Evolutionary conservation across 2,329 filamentous ascomycete species (phyloP), one percentile per base, ranked within the genome.

Genomic region (Fusarium neocosmosporiellum): DNA sequence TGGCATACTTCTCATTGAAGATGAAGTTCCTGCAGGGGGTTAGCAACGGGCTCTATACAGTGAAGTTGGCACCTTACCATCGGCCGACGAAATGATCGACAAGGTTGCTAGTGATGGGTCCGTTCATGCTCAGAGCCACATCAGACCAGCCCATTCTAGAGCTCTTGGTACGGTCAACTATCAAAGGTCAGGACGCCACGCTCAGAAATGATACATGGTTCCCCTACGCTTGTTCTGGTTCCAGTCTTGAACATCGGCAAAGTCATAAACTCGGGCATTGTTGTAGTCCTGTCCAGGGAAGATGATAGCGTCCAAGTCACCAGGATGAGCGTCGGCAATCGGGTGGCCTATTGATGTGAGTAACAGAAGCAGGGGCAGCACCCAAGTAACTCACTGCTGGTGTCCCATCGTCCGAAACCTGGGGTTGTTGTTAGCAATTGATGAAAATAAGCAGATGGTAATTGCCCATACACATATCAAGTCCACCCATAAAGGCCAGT

Each of bases 61-160:
- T 10, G 2, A 2, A 22, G 1, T 27, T 16, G 22, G 2, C 27
- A 13, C 66, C 82, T 36, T 70, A 88, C 94, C 95, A 98, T 75
- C 95, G 87, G 78, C 97, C 92, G 2, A 91, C 88, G 77, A 98
- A 98, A 80, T 98, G 94, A 7, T 89, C 88, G 34, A 90, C 86
- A 34, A 98, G 85, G 80, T 93, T 94, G 70, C 92, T 86, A 0
- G 96, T 91, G 11, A 94, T 92, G 0, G 91, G 91, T 0, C 95
- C 95, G 16, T 87, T 88, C 65, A 98, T 81, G 75, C 91, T 94
- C 64, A 98, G 86, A 13, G 93, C 91, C 66, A 98, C 89, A 81
- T 98, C 95, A 16, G 93, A 94, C 95, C 95, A 98, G 22, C 95
- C 95, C 94, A 98, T 98, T 67, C 95, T 89, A 3, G 93, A 94